A percentile compares a stretch with the other conserved stretches of the same genome.
Evolutionary conservation across 192 early-diverging fungal genomes (phyloP).

Genomic region (Backusella macrospora): DNA sequence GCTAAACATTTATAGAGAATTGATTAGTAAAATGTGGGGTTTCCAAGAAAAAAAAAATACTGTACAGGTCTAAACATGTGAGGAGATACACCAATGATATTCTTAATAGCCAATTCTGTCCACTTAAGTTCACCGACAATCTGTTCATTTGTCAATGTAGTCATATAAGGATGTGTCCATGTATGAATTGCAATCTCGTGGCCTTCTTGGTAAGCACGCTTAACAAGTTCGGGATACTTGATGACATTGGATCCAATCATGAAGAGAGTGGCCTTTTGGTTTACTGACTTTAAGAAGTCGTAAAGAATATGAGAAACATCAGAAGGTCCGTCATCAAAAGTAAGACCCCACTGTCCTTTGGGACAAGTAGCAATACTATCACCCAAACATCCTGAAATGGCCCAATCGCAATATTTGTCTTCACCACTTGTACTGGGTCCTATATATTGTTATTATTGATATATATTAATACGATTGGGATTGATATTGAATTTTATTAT

Average conservation of each 20-base stretch:
- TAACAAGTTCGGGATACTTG: slow-evolving; percentile 43
- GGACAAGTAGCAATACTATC: slow-evolving; percentile 49
- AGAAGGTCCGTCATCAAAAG: slow-evolving; percentile 64
- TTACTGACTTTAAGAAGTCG: slow-evolving; percentile 41
- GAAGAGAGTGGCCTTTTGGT: slow-evolving; percentile 61
- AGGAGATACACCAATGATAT: slow-evolving; percentile 50
- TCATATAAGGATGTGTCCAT: slow-evolving; percentile 60
- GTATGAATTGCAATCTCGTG: slow-evolving; percentile 49
- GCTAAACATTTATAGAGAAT: slow-evolving; percentile 39
- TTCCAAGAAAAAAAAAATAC: not conserved
- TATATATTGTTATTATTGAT: not conserved
- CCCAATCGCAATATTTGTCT: slow-evolving; percentile 56
- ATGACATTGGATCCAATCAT: slow-evolving; percentile 56
- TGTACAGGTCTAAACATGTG: slow-evolving; percentile 50
- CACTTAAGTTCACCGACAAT: slow-evolving; percentile 72
- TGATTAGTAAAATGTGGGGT: not conserved
- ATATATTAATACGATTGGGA: no score
- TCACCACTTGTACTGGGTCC: slow-evolving; percentile 12
- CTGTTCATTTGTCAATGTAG: slow-evolving; percentile 64
- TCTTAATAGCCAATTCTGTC: slow-evolving; percentile 62
- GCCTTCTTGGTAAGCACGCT: slow-evolving; percentile 41
- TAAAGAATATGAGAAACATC: slow-evolving; percentile 46
- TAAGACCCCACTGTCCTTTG: slow-evolving; percentile 58
- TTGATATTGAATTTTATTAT: not conserved
- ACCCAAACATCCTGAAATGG: slow-evolving; percentile 47